Conservation (phyloP, 495 filamentous ascomycete species). For the Podospora australis region DNA sequence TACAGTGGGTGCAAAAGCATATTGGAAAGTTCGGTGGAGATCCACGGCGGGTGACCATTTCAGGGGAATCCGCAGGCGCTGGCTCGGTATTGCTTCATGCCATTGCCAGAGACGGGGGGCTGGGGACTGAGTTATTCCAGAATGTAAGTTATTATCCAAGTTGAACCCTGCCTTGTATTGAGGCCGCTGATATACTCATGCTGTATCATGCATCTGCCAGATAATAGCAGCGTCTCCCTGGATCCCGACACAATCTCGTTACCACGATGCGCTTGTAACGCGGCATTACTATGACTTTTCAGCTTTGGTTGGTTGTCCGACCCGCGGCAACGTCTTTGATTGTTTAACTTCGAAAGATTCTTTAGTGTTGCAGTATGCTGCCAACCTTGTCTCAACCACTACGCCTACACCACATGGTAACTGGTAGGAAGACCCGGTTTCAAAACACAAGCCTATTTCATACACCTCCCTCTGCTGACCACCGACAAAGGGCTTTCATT, state of each 20-base stretch:
- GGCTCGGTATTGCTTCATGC: slow-evolving; percentile 19
- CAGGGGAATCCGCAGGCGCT: slow-evolving; percentile 48
- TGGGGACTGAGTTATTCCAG: slow-evolving; percentile 7
- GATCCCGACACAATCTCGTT: slow-evolving; percentile 43
- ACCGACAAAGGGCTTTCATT: slow-evolving; percentile 44
- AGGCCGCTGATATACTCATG: neutral
- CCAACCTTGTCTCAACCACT: slow-evolving; percentile 7
- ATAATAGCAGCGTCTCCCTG: slow-evolving; percentile 48
- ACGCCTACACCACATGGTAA: slow-evolving; percentile 8
- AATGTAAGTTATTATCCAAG: slow-evolving; percentile 6
- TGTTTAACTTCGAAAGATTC: slow-evolving; percentile 46
- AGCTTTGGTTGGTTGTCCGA: slow-evolving; percentile 36
- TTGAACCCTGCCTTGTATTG: neutral
- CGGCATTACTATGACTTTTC: slow-evolving; percentile 44
- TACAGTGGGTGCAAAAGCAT: slow-evolving; percentile 48
- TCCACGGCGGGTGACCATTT: slow-evolving; percentile 33
- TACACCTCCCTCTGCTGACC: neutral
- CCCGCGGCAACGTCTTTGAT: slow-evolving; percentile 36
- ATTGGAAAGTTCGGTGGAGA: slow-evolving; percentile 49
- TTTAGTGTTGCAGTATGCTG: slow-evolving; percentile 34
- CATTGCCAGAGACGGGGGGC: slow-evolving; percentile 5
- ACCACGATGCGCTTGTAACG: slow-evolving; percentile 25
- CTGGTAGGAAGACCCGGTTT: slow-evolving; percentile 6
- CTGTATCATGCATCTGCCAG: slow-evolving; percentile 22
- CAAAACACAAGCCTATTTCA: neutral